A percentile compares a stretch with the other conserved stretches of the same genome.
phyloP scores from a whole-genome alignment of 2,329 filamentous ascomycete species.

The Ascochyta lentis region DNA sequence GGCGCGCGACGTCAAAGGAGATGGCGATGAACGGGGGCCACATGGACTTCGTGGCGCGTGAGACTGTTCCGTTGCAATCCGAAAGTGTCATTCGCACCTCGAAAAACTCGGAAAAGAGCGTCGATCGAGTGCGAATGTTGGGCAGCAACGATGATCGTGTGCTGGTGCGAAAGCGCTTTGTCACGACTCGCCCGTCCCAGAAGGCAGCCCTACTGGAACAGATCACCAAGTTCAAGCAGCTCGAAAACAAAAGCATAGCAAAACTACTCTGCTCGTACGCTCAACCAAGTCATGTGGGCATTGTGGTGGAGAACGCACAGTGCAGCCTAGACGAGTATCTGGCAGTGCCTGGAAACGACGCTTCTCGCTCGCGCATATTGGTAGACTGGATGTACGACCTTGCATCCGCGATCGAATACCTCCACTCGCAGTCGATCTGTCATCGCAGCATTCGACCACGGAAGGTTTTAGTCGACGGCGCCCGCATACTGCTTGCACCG shows the following conservation, averaged over 20 bases:
- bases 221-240: constrained; percentile 47
- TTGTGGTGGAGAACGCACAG: constrained; percentile 43
- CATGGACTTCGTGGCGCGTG: constrained; percentile 46
- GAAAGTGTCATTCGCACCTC: constrained; percentile 39
- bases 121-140: constrained; percentile 46
- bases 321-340: constrained; percentile 50
- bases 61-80: constrained; percentile 48
- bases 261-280: constrained; percentile 49
- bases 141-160: constrained; percentile 44
- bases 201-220: constrained; percentile 46
- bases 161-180: constrained; percentile 47
- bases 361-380: constrained; percentile 42
- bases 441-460: constrained; percentile 48
- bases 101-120: constrained; percentile 44
- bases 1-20: constrained; percentile 50
- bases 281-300: constrained; percentile 46
- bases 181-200: constrained; percentile 44
- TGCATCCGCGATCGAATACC: constrained; percentile 47
- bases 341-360: constrained; percentile 35
- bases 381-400: constrained; percentile 52
- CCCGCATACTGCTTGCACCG: constrained; percentile 44
- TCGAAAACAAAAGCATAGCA: constrained; percentile 49
- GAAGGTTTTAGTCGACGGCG: constrained; percentile 49
- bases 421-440: constrained; percentile 47
- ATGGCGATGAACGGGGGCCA: constrained; percentile 47